Conservation (phyloP, 345 rosid genomes). For the Lepidium africanum region DNA sequence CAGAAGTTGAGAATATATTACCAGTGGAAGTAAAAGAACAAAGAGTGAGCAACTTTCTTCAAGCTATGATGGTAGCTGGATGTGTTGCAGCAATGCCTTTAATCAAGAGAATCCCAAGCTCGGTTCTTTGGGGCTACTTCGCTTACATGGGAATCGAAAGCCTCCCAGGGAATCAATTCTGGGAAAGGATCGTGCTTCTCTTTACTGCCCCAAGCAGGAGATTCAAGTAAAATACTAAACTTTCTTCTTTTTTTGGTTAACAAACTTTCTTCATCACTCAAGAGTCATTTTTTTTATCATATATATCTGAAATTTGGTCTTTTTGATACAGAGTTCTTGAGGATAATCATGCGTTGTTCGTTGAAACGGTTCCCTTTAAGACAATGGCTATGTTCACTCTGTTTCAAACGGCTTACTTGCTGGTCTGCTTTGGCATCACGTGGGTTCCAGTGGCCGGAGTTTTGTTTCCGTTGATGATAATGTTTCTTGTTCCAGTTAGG, state of each 20-base stretch:
- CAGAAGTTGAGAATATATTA: slow-evolving; percentile 74
- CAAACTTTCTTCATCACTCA: neutral
- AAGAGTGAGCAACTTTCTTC: slow-evolving; percentile 87
- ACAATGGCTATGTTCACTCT: slow-evolving; percentile 61
- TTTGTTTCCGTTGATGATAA: slow-evolving; percentile 84
- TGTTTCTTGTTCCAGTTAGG: slow-evolving; percentile 85
- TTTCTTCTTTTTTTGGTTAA: too few species aligned
- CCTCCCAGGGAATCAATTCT: slow-evolving; percentile 92
- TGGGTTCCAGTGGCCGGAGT: slow-evolving; percentile 94
- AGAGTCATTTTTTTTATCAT: neutral
- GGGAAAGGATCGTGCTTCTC: slow-evolving; percentile 85
- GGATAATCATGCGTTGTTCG: slow-evolving; percentile 65
- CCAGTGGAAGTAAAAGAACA: slow-evolving; percentile 97
- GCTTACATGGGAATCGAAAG: slow-evolving; percentile 94
- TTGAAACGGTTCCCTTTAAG: slow-evolving; percentile 89
- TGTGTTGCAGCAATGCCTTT: slow-evolving; percentile 88
- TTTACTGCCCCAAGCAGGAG: slow-evolving; percentile 83
- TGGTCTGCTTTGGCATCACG: slow-evolving; percentile 79
- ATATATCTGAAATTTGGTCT: neutral
- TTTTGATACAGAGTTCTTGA: slow-evolving; percentile 58
- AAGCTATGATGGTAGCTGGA: slow-evolving; percentile 71
- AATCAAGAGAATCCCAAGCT: slow-evolving; percentile 76
- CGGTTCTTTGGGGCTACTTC: slow-evolving; percentile 95
- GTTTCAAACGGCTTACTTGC: slow-evolving; percentile 74
- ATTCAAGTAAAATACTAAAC: slow-evolving; percentile 52